Evolutionary conservation across 1,139 yeast genomes (phyloP).

Genomic region (Wickerhamomyces sp.): DNA sequence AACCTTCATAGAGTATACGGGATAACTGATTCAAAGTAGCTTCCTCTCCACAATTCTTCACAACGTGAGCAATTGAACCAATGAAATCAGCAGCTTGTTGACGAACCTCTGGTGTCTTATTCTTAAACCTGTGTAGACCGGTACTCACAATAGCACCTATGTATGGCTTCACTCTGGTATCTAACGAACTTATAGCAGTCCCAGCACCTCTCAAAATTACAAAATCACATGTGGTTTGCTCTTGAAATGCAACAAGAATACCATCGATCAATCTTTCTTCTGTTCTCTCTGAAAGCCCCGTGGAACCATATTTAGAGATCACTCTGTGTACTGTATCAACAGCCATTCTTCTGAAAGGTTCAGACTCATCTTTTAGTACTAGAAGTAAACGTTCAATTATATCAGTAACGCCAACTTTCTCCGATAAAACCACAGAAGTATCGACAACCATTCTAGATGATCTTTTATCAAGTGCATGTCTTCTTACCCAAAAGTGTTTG

Average conservation of each 20-base stretch:
- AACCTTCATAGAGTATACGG: constrained; percentile 77
- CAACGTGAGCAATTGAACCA: constrained; percentile 58
- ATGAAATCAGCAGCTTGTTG: constrained; percentile 86
- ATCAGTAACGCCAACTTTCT: constrained; percentile 60
- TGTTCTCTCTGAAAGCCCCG: constrained; percentile 48
- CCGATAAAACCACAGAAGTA: constrained; percentile 65
- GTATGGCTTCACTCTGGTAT: constrained; percentile 67
- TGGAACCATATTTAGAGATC: constrained; percentile 40
- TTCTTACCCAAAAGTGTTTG: constrained; percentile 71
- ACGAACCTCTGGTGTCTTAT: constrained; percentile 67
- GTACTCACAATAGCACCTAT: constrained; percentile 71
- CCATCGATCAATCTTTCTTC: constrained; percentile 79
- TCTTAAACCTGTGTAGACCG: constrained; percentile 67
- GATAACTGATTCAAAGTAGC: constrained; percentile 63
- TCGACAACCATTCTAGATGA: constrained; percentile 61
- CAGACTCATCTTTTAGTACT: constrained; percentile 76
- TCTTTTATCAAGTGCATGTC: constrained; percentile 55
- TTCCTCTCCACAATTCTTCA: constrained; percentile 63
- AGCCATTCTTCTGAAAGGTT: constrained; percentile 73
- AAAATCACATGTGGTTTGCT: constrained; percentile 54
- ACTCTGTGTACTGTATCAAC: constrained; percentile 60
- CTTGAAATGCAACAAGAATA: constrained; percentile 76
- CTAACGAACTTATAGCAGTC: constrained; percentile 60
- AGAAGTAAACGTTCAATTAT: constrained; percentile 54
- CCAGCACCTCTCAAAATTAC: constrained; percentile 63